These are phyloP conservation scores for Coemansia sp. DNA, from an alignment of 192 early-diverging fungal genomes.

Conservation along the genomic window DNA sequence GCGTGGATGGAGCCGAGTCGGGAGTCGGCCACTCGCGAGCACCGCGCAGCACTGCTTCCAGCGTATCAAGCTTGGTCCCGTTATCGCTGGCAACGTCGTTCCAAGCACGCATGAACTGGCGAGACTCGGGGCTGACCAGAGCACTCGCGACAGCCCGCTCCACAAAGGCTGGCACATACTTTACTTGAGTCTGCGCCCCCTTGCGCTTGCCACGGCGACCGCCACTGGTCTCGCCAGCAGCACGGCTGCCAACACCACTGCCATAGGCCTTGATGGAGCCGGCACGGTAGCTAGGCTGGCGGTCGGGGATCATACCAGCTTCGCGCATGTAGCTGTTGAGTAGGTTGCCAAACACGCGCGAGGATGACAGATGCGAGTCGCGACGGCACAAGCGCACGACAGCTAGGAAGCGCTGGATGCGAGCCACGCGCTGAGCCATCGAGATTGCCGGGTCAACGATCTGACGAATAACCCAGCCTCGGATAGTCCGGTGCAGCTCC, in stretches of 20 bases:
- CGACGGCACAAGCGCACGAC: slow-evolving; percentile 61
- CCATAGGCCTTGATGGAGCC: slow-evolving; percentile 31
- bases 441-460: slow-evolving; percentile 56
- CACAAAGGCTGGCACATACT: slow-evolving; percentile 70
- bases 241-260: slow-evolving; percentile 15
- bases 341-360: slow-evolving; percentile 48
- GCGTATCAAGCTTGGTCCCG: slow-evolving; percentile 50
- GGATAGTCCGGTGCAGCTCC: slow-evolving; percentile 68
- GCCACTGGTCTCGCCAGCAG: slow-evolving; percentile 17
- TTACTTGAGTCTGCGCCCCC: slow-evolving; percentile 35
- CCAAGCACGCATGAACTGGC: slow-evolving; percentile 69
- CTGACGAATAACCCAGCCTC: slow-evolving; percentile 69
- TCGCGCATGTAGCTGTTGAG: slow-evolving; percentile 57
- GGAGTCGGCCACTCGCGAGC: slow-evolving; percentile 48
- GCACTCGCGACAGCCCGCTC: slow-evolving; percentile 71
- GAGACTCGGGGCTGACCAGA: slow-evolving; percentile 70
- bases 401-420: slow-evolving; percentile 65
- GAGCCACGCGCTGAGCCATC: slow-evolving; percentile 56
- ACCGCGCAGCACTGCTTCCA: slow-evolving; percentile 62
- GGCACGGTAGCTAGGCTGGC: slow-evolving; percentile 51
- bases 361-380: slow-evolving; percentile 41
- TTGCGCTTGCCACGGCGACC: slow-evolving; percentile 46
- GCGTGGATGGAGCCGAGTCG: slow-evolving; percentile 30
- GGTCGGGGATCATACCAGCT: slow-evolving; percentile 53
- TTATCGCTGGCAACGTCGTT: slow-evolving; percentile 59